A percentile compares a stretch with the other conserved stretches of the same genome.
phyloP scores from a whole-genome alignment of 208 protist species.

The Acanthamoeba triangularis region DNA sequence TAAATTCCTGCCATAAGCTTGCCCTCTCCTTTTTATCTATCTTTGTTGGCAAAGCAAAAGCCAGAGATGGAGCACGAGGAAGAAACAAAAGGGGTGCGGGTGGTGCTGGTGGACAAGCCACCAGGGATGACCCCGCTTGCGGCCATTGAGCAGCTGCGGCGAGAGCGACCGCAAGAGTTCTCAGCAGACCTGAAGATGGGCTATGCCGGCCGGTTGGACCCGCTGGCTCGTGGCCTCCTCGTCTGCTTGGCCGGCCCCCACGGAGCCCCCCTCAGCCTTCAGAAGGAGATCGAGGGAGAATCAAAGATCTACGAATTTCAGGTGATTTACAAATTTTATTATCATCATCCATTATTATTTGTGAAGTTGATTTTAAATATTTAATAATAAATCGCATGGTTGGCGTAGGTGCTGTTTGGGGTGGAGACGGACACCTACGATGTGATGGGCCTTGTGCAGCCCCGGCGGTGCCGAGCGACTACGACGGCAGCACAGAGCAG shows the following conservation, averaged over 20 bases:
- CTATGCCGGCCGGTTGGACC: constrained; percentile 70
- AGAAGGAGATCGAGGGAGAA: constrained; percentile 41
- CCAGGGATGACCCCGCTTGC: constrained; percentile 42
- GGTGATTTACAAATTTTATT: neutral
- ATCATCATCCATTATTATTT: neutral
- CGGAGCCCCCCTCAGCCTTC: neutral
- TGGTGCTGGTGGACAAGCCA: constrained; percentile 62
- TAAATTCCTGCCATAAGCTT: too few relatives aligned
- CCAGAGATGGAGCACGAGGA: neutral
- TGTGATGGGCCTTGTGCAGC: constrained; percentile 53
- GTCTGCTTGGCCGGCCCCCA: constrained; percentile 57
- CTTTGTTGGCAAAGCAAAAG: neutral
- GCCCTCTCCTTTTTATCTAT: neutral
- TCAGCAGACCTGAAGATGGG: neutral
- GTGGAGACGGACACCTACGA: constrained; percentile 73
- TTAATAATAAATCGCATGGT: neutral
- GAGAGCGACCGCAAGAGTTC: neutral
- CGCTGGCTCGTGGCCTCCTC: constrained; percentile 60
- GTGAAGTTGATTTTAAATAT: too few relatives aligned
- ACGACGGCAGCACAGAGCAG: neutral
- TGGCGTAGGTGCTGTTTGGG: constrained; percentile 40
- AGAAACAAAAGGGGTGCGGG: neutral
- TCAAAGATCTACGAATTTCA: constrained; percentile 61
- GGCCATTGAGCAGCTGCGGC: neutral
- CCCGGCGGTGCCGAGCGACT: neutral